These are phyloP conservation scores for Cymbopogon citratus DNA, from an alignment of 176 grass and related monocot species.

Conservation along the genomic window DNA sequence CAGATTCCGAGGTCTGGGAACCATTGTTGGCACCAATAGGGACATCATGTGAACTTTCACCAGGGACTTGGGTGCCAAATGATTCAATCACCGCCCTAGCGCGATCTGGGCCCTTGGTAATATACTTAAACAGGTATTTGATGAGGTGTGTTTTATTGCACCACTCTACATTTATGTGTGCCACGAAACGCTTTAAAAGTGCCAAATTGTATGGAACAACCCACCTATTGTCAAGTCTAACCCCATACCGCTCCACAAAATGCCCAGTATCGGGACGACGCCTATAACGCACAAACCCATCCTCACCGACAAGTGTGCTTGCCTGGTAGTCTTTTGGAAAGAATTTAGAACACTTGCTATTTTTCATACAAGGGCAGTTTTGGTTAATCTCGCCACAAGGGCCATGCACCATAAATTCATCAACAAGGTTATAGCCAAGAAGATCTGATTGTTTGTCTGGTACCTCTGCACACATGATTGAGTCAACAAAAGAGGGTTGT, in stretches of 20 bases:
- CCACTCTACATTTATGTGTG: neutral
- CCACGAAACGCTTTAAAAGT: neutral
- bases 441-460: neutral
- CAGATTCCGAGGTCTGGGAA: neutral
- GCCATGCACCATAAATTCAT: conserved; percentile 11
- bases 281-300: conserved; percentile 15
- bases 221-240: neutral
- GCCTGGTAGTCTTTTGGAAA: neutral
- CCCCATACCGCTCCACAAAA: neutral
- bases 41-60: neutral
- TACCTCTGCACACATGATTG: neutral
- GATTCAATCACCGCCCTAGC: neutral
- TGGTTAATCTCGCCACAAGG: neutral
- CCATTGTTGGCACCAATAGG: too few species aligned
- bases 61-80: neutral
- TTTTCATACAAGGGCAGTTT: neutral
- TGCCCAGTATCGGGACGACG: neutral
- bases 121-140: conserved; percentile 14
- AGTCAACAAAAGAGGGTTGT: neutral
- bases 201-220: neutral
- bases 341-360: neutral
- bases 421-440: neutral
- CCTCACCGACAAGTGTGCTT: neutral
- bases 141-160: neutral
- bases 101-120: neutral